phyloP scores from a whole-genome alignment of 352 stramenopile species.

The Blastocystis sp. region DNA sequence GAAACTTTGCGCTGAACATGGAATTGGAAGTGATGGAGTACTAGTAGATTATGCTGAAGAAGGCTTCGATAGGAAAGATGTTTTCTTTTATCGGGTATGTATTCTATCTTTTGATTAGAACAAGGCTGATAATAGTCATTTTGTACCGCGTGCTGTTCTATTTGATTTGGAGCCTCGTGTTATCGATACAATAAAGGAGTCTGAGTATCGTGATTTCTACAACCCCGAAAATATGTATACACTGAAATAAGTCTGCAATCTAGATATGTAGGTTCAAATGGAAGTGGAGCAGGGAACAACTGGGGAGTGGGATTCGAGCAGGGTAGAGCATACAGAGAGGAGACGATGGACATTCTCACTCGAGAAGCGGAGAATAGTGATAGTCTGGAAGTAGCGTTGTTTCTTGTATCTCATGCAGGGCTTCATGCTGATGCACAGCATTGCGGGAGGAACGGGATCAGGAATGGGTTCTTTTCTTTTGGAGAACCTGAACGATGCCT shows the following conservation, averaged over 20 bases:
- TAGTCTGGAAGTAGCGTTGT: conserved; percentile 75
- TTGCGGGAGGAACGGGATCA: conserved; percentile 94
- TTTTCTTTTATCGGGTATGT: conserved; percentile 94
- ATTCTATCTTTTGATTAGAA: neutral
- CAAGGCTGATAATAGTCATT: conserved; percentile 88
- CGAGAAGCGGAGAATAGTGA: conserved; percentile 87
- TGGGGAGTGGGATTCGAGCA: conserved; percentile 86
- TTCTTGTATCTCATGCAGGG: conserved; percentile 69
- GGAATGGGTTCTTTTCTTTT: conserved; percentile 97
- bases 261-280: conserved; percentile 75
- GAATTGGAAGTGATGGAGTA: conserved; percentile 91
- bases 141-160: conserved; percentile 91
- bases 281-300: conserved; percentile 83
- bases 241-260: neutral
- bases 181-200: conserved; percentile 84
- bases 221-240: conserved; percentile 97
- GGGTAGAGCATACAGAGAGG: conserved; percentile 85
- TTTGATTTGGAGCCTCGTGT: conserved; percentile 93
- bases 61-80: conserved; percentile 90
- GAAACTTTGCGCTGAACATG: conserved; percentile 94
- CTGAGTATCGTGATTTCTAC: conserved; percentile 87
- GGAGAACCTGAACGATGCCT: conserved; percentile 97
- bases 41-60: conserved; percentile 85
- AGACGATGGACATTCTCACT: conserved; percentile 99
- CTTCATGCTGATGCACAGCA: conserved; percentile 96